Percentiles rank a stretch among this genome's conserved stretches.
Conservation (phyloP, 108 stramenopile species). For the Phaeodactylum tricornutum region DNA sequence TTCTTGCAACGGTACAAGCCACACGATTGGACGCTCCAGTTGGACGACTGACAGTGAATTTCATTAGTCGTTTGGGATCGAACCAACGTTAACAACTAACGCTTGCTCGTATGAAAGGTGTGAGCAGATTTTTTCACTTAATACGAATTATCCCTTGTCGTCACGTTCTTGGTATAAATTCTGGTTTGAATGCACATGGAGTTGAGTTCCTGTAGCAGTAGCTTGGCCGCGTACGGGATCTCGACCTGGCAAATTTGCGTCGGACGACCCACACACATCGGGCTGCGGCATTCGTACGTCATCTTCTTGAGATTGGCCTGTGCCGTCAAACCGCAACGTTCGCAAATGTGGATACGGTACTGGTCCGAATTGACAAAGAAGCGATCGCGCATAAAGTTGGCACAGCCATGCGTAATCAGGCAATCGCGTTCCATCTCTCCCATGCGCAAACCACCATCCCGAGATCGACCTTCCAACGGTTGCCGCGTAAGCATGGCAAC, state of each 20-base stretch:
- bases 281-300: constrained; percentile 90
- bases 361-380: constrained; percentile 97
- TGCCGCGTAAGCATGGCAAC: constrained; percentile 97
- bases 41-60: too few species aligned
- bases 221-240: constrained; percentile 99
- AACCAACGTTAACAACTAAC: too few species aligned
- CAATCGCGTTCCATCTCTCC: constrained; percentile 99
- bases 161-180: constrained; percentile 46
- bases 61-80: too few species aligned
- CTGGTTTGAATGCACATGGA: constrained; percentile 90
- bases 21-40: too few species aligned
- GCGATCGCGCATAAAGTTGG: constrained; percentile 96
- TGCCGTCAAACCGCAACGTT: constrained; percentile 94
- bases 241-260: constrained; percentile 86
- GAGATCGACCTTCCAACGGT: constrained; percentile 96
- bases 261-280: constrained; percentile 70
- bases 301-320: constrained; percentile 94
- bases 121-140: too few species aligned
- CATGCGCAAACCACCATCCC: constrained; percentile 98
- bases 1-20: too few species aligned
- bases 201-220: constrained; percentile 96
- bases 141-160: constrained; percentile 5
- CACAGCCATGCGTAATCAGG: constrained; percentile 97
- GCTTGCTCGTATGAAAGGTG: too few species aligned
- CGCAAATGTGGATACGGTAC: constrained; percentile 95